phyloP scores from a whole-genome alignment of 176 grass and related monocot species.

The Triticum dicoccoides region DNA sequence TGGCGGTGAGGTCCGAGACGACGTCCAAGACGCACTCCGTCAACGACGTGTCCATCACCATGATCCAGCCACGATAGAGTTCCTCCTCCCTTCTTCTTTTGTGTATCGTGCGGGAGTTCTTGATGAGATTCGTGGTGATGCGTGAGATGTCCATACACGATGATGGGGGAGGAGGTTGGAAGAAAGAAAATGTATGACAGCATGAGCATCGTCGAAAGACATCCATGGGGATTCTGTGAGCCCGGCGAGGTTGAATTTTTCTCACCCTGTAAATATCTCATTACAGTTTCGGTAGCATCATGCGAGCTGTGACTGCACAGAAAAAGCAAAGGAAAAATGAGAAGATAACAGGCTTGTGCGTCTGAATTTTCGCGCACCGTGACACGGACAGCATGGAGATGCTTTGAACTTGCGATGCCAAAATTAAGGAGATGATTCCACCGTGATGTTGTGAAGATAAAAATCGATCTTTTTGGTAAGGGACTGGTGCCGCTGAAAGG shows the following conservation, averaged over 20 bases:
- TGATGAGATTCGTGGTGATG: not conserved
- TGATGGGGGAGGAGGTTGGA: not conserved
- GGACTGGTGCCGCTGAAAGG: not conserved
- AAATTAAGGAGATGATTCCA: not conserved
- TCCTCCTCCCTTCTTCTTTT: not conserved
- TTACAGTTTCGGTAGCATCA: not conserved
- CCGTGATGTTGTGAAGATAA: not conserved
- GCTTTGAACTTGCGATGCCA: not conserved
- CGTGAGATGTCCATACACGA: not conserved
- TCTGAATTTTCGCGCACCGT: not conserved
- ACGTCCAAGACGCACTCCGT: constrained; percentile 50
- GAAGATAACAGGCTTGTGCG: not conserved
- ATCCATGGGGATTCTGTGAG: not conserved
- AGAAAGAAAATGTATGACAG: not conserved
- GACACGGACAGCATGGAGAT: not conserved
- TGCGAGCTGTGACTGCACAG: not conserved
- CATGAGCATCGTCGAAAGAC: not conserved
- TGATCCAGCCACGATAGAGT: constrained; percentile 57
- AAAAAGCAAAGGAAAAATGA: not conserved
- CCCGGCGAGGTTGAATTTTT: not conserved
- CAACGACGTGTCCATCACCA: constrained; percentile 75
- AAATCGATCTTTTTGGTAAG: not conserved
- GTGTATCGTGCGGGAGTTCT: not conserved
- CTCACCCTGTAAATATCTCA: not conserved
- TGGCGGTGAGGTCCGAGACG: constrained; percentile 46